phyloP scores from a whole-genome alignment of 1,284 basidiomycete species.

The Kwoniella shivajii region DNA sequence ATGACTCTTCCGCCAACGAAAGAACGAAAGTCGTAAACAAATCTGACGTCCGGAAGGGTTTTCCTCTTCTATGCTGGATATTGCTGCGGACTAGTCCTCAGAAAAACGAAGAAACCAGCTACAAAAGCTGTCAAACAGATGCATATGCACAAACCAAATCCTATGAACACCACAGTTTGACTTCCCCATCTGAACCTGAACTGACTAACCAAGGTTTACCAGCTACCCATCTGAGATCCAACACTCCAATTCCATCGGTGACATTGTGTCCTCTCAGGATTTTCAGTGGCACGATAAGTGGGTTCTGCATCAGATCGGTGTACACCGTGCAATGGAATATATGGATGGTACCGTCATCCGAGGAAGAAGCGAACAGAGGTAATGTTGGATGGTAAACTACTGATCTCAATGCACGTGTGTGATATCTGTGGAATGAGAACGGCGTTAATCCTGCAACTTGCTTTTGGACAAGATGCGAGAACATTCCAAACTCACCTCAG shows the following conservation, averaged over 20 bases:
- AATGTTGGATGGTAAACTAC: conserved; percentile 91
- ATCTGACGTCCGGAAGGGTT: too few species aligned
- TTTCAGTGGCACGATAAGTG: conserved; percentile 95
- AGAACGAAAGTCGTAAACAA: too few species aligned
- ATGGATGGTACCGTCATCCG: conserved; percentile 96
- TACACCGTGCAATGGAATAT: conserved; percentile 95
- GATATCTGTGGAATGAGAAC: conserved; percentile 70
- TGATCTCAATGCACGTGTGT: conserved; percentile 86
- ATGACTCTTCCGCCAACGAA: too few species aligned
- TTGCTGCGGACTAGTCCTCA: too few species aligned
- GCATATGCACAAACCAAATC: too few species aligned
- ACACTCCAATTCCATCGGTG: conserved; percentile 82
- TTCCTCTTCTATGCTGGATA: too few species aligned
- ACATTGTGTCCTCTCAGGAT: conserved; percentile 88
- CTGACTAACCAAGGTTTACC: conserved; percentile 92
- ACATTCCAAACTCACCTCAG: conserved; percentile 64
- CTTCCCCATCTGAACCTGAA: conserved; percentile 88
- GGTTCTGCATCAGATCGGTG: conserved; percentile 91
- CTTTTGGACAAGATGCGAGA: neutral
- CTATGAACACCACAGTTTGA: conserved; percentile 72
- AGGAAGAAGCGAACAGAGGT: conserved; percentile 92
- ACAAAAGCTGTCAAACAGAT: too few species aligned
- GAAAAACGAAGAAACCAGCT: too few species aligned
- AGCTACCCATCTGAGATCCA: conserved; percentile 86
- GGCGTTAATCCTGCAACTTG: too few species aligned